Conservation (phyloP, 2,329 filamentous ascomycete species). For the Claviceps sp. region DNA sequence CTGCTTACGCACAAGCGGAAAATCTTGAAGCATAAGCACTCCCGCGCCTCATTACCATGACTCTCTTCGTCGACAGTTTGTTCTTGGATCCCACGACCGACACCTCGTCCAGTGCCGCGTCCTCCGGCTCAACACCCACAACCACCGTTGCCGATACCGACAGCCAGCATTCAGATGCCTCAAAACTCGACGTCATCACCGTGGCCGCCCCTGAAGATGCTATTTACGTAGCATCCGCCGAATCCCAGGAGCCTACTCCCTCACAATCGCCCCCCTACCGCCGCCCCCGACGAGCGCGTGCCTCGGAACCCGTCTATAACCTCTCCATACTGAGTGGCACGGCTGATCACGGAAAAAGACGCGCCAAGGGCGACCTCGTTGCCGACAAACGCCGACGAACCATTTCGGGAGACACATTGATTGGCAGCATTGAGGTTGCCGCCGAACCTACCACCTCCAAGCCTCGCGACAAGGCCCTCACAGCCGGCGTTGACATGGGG, state of each 20-base stretch:
- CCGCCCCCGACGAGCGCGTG: slow-evolving; percentile 41
- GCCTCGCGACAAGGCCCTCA: slow-evolving; percentile 4
- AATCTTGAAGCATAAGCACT: background rate
- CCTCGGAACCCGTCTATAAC: slow-evolving; percentile 52
- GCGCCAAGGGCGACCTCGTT: slow-evolving; percentile 36
- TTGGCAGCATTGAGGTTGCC: slow-evolving; percentile 13
- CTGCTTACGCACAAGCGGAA: slow-evolving; percentile 1
- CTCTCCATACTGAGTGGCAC: slow-evolving; percentile 49
- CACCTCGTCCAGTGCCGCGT: slow-evolving; percentile 38
- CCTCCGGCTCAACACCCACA: slow-evolving; percentile 48
- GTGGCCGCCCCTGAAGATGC: slow-evolving; percentile 14
- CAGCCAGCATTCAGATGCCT: slow-evolving; percentile 37
- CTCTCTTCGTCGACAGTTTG: slow-evolving; percentile 21
- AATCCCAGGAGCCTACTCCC: slow-evolving; percentile 15
- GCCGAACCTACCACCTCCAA: slow-evolving; percentile 8
- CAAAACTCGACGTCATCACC: slow-evolving; percentile 25
- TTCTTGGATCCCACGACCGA: slow-evolving; percentile 21
- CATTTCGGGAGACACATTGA: slow-evolving; percentile 27
- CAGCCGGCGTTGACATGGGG: slow-evolving; percentile 23
- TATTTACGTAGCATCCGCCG: slow-evolving; percentile 9
- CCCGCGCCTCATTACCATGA: slow-evolving; percentile 12
- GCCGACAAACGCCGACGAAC: slow-evolving; percentile 31
- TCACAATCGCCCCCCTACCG: slow-evolving; percentile 15
- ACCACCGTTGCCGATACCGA: slow-evolving; percentile 51
- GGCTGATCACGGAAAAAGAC: slow-evolving; percentile 43